phyloP scores from a whole-genome alignment of 192 early-diverging fungal species.

The Umbelopsis vinacea region DNA sequence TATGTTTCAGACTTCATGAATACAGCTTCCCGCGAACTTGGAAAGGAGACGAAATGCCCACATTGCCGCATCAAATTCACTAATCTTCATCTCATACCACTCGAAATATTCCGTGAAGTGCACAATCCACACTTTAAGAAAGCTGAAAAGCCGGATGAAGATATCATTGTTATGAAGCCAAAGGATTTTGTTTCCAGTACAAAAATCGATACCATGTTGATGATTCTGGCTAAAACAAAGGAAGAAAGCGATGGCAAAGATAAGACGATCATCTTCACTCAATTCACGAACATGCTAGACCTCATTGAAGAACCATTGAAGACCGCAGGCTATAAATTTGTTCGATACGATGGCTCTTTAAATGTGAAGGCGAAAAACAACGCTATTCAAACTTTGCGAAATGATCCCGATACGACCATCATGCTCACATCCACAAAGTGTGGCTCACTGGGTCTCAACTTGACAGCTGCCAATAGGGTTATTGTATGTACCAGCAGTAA shows the following conservation, averaged over 20 bases:
- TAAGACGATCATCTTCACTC: conserved; percentile 64
- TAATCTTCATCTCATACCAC: neutral
- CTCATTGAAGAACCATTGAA: conserved; percentile 49
- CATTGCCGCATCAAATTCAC: conserved; percentile 28
- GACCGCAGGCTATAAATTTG: conserved; percentile 35
- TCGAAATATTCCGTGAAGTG: conserved; percentile 21
- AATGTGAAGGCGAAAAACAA: conserved; percentile 39
- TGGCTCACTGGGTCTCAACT: conserved; percentile 75
- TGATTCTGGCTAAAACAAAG: conserved; percentile 37
- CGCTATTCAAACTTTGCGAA: conserved; percentile 43
- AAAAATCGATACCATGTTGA: conserved; percentile 52
- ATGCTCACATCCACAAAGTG: conserved; percentile 73
- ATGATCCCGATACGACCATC: conserved; percentile 43
- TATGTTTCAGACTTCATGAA: too few relatives aligned
- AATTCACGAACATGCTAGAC: conserved; percentile 51
- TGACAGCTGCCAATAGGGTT: conserved; percentile 33
- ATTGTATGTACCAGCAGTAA: neutral
- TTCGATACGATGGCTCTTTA: conserved; percentile 55
- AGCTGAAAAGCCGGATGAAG: neutral
- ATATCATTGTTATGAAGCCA: neutral
- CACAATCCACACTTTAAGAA: conserved; percentile 24
- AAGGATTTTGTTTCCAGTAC: conserved; percentile 33
- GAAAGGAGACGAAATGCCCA: conserved; percentile 16
- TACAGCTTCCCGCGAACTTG: too few relatives aligned
- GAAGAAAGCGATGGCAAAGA: conserved; percentile 26